Conservation (phyloP, 352 stramenopile species). For the Halophytophthora batemanensis region DNA sequence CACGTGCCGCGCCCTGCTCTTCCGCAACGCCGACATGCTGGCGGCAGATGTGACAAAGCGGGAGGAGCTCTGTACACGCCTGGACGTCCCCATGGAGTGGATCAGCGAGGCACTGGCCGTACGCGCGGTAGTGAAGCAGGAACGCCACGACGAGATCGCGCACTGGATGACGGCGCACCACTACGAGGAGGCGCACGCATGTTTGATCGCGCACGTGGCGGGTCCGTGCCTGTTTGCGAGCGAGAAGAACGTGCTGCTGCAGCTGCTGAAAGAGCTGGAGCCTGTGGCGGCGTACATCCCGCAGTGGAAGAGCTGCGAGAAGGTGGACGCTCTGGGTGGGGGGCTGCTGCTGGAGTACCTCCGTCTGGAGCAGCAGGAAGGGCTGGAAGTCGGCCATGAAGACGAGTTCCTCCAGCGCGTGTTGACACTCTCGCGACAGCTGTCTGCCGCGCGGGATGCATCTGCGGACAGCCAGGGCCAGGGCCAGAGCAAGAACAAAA, state of each 20-base stretch:
- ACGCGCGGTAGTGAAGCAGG: conserved; percentile 38
- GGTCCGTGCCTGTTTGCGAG: conserved; percentile 59
- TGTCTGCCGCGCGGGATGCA: conserved; percentile 37
- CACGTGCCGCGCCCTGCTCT: conserved; percentile 59
- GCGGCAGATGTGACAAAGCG: conserved; percentile 31
- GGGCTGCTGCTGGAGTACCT: conserved; percentile 71
- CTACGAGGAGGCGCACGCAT: conserved; percentile 63
- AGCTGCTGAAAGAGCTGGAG: conserved; percentile 60
- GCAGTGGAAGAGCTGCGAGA: conserved; percentile 57
- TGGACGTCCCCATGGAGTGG: conserved; percentile 58
- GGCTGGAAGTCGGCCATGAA: conserved; percentile 49
- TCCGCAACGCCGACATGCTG: conserved; percentile 62
- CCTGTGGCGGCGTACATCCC: conserved; percentile 47
- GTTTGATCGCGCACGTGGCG: conserved; percentile 55
- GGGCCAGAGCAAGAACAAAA: conserved; percentile 5
- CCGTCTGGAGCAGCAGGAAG: conserved; percentile 58
- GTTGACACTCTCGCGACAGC: conserved; percentile 48
- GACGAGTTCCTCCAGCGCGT: conserved; percentile 60
- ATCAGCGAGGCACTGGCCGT: conserved; percentile 67
- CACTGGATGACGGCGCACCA: conserved; percentile 65
- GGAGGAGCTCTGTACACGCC: conserved; percentile 48
- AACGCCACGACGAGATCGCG: conserved; percentile 63
- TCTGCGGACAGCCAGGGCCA: conserved; percentile 14
- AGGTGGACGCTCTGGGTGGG: conserved; percentile 46
- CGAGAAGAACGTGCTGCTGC: conserved; percentile 51